Percentiles rank a stretch among this genome's conserved stretches.
Evolutionary conservation across 805 yeast genomes (phyloP).

Genomic region (Candida railenensis): DNA sequence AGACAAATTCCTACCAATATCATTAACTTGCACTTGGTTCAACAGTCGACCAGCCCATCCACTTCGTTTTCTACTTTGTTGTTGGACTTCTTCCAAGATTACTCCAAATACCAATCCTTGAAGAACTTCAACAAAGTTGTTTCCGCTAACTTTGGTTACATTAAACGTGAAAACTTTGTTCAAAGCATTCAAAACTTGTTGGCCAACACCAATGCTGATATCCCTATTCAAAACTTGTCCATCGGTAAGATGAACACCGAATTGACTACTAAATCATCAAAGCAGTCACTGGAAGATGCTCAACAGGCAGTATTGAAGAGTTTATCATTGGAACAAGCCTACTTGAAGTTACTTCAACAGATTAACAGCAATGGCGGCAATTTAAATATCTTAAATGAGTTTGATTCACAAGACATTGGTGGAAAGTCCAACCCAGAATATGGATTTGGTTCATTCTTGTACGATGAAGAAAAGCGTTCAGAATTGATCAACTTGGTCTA

Average conservation of each 20-base stretch:
- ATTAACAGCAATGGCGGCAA: conserved; percentile 47
- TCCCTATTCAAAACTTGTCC: conserved; percentile 62
- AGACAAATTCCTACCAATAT: conserved; percentile 53
- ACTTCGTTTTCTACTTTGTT: conserved; percentile 64
- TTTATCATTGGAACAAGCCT: conserved; percentile 65
- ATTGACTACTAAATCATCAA: conserved; percentile 26
- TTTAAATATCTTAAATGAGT: conserved; percentile 62
- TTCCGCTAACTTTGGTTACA: conserved; percentile 54
- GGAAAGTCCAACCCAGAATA: conserved; percentile 72
- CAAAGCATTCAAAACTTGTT: conserved; percentile 49
- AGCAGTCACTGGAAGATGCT: conserved; percentile 18
- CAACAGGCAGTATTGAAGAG: conserved; percentile 47
- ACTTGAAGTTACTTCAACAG: conserved; percentile 71
- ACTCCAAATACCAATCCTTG: conserved; percentile 44
- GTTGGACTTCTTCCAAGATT: conserved; percentile 70
- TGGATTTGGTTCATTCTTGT: conserved; percentile 78
- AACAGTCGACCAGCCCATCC: conserved; percentile 50
- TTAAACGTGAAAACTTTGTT: conserved; percentile 33
- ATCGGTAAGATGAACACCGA: conserved; percentile 49
- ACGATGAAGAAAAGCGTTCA: conserved; percentile 50
- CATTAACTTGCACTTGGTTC: conserved; percentile 58
- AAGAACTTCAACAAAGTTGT: conserved; percentile 52
- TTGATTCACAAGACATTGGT: conserved; percentile 44
- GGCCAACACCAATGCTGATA: conserved; percentile 48
- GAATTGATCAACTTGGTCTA: conserved; percentile 46